phyloP scores from a whole-genome alignment of 164 flowering plant species.

The Nelumbo lutea region DNA sequence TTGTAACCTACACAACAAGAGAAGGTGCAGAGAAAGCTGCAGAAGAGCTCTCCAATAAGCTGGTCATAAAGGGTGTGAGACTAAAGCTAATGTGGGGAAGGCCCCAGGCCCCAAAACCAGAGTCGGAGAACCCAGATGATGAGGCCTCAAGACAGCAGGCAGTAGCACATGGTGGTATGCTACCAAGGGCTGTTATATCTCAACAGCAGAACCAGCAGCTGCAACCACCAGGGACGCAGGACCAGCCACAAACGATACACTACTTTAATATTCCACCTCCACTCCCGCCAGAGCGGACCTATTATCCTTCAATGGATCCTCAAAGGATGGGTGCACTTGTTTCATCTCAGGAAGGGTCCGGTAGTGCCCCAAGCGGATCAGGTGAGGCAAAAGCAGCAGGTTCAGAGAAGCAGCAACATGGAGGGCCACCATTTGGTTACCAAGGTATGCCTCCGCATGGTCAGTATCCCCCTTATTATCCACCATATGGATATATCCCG shows the following conservation, averaged over 20 bases:
- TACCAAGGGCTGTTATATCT: conserved; percentile 82
- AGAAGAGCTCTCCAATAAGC: conserved; percentile 85
- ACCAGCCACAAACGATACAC: conserved; percentile 49
- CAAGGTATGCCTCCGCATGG: conserved; percentile 50
- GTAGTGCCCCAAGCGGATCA: conserved; percentile 39
- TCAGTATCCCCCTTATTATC: conserved; percentile 47
- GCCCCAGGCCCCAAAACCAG: conserved; percentile 81
- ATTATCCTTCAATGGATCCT: conserved; percentile 94
- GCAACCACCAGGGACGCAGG: conserved; percentile 56
- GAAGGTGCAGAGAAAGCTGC: conserved; percentile 98
- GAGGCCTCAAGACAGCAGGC: conserved; percentile 51
- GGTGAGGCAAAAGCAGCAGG: conserved; percentile 44
- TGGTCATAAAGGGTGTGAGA: conserved; percentile 80
- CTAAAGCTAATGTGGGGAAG: conserved; percentile 92
- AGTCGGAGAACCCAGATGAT: conserved; percentile 43
- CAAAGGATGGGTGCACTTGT: conserved; percentile 90
- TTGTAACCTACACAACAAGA: conserved; percentile 92
- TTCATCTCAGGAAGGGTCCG: conserved; percentile 56
- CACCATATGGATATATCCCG: conserved; percentile 52
- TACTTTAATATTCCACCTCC: conserved; percentile 85
- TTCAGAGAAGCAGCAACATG: conserved; percentile 39
- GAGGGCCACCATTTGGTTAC: conserved; percentile 34
- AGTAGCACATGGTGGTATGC: conserved; percentile 68
- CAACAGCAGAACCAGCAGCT: conserved; percentile 70
- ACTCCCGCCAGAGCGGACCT: conserved; percentile 62